phyloP scores from a whole-genome alignment of 1,139 yeast genomes.

The Pichia sp. region DNA sequence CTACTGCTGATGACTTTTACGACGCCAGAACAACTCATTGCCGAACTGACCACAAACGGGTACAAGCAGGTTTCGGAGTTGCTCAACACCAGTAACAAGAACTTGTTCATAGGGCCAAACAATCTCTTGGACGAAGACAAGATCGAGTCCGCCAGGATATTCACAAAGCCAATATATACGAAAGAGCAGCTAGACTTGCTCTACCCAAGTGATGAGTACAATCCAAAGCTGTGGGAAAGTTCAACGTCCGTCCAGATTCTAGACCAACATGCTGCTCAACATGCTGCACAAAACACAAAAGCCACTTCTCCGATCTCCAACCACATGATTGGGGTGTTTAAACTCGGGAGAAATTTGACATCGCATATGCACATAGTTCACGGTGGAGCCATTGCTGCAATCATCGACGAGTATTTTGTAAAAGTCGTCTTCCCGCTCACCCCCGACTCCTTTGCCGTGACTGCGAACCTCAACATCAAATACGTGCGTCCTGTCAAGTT shows the following conservation, averaged over 20 bases:
- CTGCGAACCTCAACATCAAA: slow-evolving; percentile 23
- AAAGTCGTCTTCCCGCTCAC: slow-evolving; percentile 46
- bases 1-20: slow-evolving; percentile 1
- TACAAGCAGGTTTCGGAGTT: slow-evolving; percentile 21
- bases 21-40: not conserved
- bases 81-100: slow-evolving; percentile 22
- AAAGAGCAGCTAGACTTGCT: slow-evolving; percentile 9
- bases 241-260: not conserved
- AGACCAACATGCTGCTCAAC: not conserved
- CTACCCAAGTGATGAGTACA: not conserved
- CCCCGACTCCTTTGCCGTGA: slow-evolving; percentile 37
- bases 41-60: not conserved
- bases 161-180: slow-evolving; percentile 14
- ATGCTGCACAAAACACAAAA: not conserved
- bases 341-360: slow-evolving; percentile 42
- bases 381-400: slow-evolving; percentile 52
- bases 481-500: slow-evolving; percentile 26
- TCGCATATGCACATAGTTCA: slow-evolving; percentile 53
- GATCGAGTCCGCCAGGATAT: slow-evolving; percentile 22
- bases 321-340: slow-evolving; percentile 40
- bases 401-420: slow-evolving; percentile 51
- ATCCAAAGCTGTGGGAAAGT: not conserved
- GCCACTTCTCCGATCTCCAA: slow-evolving; percentile 25
- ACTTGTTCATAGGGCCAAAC: slow-evolving; percentile 26
- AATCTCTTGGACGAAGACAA: slow-evolving; percentile 20